phyloP scores from a whole-genome alignment of 768 basidiomycete genomes.

The Macrolepiota fuliginosa region DNA sequence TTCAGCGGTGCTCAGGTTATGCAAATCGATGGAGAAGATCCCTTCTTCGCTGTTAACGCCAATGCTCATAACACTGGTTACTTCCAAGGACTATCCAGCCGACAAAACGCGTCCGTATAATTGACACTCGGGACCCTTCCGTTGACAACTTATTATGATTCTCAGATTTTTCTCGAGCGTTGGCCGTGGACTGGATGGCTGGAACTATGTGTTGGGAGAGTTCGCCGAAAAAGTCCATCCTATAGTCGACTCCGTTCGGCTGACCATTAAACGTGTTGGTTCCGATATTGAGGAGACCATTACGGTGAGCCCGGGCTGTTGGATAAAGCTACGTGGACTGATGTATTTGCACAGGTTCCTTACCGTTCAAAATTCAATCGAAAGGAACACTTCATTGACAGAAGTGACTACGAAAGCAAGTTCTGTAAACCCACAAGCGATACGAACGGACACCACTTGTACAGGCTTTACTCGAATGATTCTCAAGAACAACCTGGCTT shows the following conservation, averaged over 20 bases:
- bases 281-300: conserved; percentile 34
- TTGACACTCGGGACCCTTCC: not conserved
- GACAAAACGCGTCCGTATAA: conserved; percentile 43
- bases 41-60: conserved; percentile 49
- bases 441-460: conserved; percentile 48
- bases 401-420: conserved; percentile 1
- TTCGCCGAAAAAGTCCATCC: conserved; percentile 57
- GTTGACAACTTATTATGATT: not conserved
- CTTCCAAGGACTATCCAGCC: conserved; percentile 49
- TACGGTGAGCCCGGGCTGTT: conserved; percentile 31
- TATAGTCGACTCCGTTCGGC: conserved; percentile 42
- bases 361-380: conserved; percentile 51
- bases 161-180: conserved; percentile 48
- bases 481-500: conserved; percentile 25
- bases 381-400: not conserved
- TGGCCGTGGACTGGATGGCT: conserved; percentile 30
- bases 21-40: conserved; percentile 49
- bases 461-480: conserved; percentile 22
- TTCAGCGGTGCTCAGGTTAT: conserved; percentile 54
- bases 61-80: conserved; percentile 52
- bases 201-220: conserved; percentile 48
- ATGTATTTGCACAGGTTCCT: conserved; percentile 38
- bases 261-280: conserved; percentile 45
- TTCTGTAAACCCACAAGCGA: conserved; percentile 20
- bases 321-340: not conserved